Evolutionary conservation across 108 stramenopile genomes (phyloP), one percentile per base, ranked within the genome.

Genomic region (Craspedostauros australis): DNA sequence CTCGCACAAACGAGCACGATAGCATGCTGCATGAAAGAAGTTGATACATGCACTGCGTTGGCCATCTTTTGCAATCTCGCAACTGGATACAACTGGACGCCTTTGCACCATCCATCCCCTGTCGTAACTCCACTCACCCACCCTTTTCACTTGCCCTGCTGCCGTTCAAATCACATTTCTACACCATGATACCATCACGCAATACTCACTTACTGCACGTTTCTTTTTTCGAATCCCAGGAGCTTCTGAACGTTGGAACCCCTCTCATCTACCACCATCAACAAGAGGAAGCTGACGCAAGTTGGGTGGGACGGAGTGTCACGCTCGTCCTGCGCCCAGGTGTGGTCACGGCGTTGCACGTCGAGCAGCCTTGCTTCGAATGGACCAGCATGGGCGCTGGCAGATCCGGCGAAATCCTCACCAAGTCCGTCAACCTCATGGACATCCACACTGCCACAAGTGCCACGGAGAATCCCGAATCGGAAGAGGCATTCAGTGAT

Each of bases 341-440:
- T 8, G 31, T 61, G n/a, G 71, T 59, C 54, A 68, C 64, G 11
- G 63, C 61, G 2, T 23, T 21, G 3, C 40, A 51, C 3, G 36
- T 75, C 9, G 18, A 56, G 15, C 72, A 68, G 32, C 88, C 88
- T n/a, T 66, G 38, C 3, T 26, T 89, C 24, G 69, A 66, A 50
- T 89, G 88, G 88, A 62, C 78, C 1, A 68, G 64, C 0, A 19
- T 85, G 51, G 63, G 49, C 5, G 72, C 70, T 24, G 76, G 76
- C 12, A 53, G 54, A 14, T 53, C 71, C 5, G 43, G 15, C 12
- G 39, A 44, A 4, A 39, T 61, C 5, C 59, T 70, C 63, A 75
- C 61, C 5, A 60, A 33, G 4, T 45, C 57, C n/a, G 39, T 85
- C 38, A 30, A 26, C 15, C 38, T 85, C 9, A 43, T 77, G 40